Percentiles rank a stretch among this genome's conserved stretches.
Evolutionary conservation across 106 monocot species (phyloP).

Genomic region (Xerophyta viscosa): DNA sequence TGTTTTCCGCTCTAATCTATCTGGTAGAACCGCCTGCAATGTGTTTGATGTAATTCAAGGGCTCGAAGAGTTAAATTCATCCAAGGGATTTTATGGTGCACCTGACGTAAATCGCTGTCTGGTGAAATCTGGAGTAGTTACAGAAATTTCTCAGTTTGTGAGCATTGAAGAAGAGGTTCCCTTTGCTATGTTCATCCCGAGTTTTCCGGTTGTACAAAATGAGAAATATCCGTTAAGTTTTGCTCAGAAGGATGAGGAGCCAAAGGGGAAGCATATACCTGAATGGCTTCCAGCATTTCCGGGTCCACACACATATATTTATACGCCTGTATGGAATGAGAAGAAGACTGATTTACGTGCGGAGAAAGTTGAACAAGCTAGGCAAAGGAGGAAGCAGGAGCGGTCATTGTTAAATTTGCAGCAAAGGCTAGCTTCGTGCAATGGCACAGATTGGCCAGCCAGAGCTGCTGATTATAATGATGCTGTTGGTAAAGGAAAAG

Average conservation of each 20-base stretch:
- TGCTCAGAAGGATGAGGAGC: conserved; percentile 29
- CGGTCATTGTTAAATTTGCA: conserved; percentile 76
- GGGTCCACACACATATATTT: conserved; percentile 72
- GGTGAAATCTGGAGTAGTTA: conserved; percentile 45
- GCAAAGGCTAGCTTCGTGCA: conserved; percentile 31
- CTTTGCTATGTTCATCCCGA: conserved; percentile 51
- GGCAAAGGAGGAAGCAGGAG: conserved; percentile 78
- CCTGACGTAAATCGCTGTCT: conserved; percentile 33
- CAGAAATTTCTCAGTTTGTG: conserved; percentile 52
- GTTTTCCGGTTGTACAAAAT: conserved; percentile 45
- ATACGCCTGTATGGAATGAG: conserved; percentile 73
- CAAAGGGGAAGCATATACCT: conserved; percentile 59
- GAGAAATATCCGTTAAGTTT: conserved; percentile 22
- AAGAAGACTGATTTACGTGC: conserved; percentile 19
- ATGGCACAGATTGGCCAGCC: conserved; percentile 12
- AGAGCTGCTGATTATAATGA: conserved; percentile 6
- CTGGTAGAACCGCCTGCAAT: conserved; percentile 57
- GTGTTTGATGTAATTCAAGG: conserved; percentile 76
- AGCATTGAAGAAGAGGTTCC: conserved; percentile 49
- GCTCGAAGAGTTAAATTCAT: conserved; percentile 51
- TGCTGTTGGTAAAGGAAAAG: conserved; percentile 44
- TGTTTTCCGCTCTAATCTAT: conserved; percentile 45
- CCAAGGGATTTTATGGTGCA: conserved; percentile 30
- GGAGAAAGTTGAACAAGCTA: conserved; percentile 59
- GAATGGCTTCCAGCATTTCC: conserved; percentile 88